Evolutionary conservation across 192 early-diverging fungal species (phyloP), one percentile per base, ranked within the genome.

Genomic region (Backusella westeae): DNA sequence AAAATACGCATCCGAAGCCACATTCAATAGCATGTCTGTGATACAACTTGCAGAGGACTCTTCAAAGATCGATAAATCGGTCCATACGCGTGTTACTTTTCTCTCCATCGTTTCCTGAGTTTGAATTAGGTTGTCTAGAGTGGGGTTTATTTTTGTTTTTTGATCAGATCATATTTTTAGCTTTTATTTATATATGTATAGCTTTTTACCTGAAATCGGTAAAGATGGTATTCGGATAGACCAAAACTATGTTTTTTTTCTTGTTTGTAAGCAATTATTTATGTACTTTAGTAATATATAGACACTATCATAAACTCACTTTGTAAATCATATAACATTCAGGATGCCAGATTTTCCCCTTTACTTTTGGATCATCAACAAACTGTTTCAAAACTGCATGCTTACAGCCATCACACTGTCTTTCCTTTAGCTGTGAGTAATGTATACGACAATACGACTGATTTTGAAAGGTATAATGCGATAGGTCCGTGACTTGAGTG

Each of bases 251-350:
- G 23, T 56, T 56, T 56, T 56, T 56, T 56, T 23, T 56, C 23
- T 56, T 23, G 9, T 56, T 23, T 56, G 3, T 56, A 9, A 56
- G 12, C 26, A 26, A 10, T 63, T 4, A 29, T 63, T 29, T 63
- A 26, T 29, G 7, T 56, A 56, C 3, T 23, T 63, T 63, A 23
- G 21, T 63, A 26, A 63, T 29, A 53, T 53, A 63, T 10, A 12
- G n/a, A 10, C 12, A 59, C 8, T 53, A 53, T 26, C 21, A 3
- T 63, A 63, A 29, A 63, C 67, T 68, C 29, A 90, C 88, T 85
- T 94, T 94, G 81, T 91, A 92, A 59, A 96, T 94, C 94, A 95
- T 96, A 84, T 96, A 96, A 78, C 95, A 96, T 76, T 94, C 91
- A 12, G 94, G 93, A 80, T 96, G 95, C 95, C 95, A 96, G 69